Evolutionary conservation across 2,329 filamentous ascomycete species (phyloP).

Genomic region (Domatiomyces globalis): DNA sequence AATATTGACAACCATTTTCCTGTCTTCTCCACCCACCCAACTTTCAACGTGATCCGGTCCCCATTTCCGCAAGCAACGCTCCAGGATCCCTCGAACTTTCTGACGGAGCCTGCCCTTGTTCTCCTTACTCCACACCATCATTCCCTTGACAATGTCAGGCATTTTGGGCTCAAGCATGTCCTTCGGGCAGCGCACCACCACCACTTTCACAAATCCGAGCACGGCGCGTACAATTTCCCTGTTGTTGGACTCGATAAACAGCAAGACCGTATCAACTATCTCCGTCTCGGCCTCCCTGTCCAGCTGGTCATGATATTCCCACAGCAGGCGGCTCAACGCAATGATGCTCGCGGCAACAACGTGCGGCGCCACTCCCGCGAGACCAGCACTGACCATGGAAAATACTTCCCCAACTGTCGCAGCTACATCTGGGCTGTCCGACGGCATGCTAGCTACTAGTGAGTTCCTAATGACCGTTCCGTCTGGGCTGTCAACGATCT

Average conservation of each 20-base stretch:
- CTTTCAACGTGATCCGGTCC: constrained; percentile 68
- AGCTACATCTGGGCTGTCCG: constrained; percentile 58
- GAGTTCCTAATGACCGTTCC: constrained; percentile 71
- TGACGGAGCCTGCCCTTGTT: constrained; percentile 95
- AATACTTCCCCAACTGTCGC: constrained; percentile 90
- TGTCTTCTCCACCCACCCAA: constrained; percentile 55
- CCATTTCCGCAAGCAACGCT: constrained; percentile 84
- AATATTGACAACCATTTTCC: constrained; percentile 84
- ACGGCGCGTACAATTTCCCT: constrained; percentile 92
- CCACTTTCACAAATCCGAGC: constrained; percentile 92
- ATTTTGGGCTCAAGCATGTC: constrained; percentile 56
- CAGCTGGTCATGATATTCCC: constrained; percentile 67
- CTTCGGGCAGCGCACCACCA: constrained; percentile 70
- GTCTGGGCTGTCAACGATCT: constrained; percentile 51
- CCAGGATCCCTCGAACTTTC: constrained; percentile 96
- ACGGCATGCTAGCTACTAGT: constrained; percentile 75
- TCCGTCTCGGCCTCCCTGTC: constrained; percentile 59
- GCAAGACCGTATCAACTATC: constrained; percentile 83
- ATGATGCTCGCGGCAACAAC: constrained; percentile 98
- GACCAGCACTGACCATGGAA: constrained; percentile 93
- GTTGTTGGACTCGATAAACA: constrained; percentile 93
- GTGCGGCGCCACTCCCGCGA: constrained; percentile 83
- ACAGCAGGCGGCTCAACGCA: constrained; percentile 81
- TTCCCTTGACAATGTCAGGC: constrained; percentile 63
- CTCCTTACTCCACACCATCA: constrained; percentile 93